Evolutionary conservation across 2,329 filamentous ascomycete species (phyloP), one percentile per base, ranked within the genome.

Genomic region (Huntiella omanensis): DNA sequence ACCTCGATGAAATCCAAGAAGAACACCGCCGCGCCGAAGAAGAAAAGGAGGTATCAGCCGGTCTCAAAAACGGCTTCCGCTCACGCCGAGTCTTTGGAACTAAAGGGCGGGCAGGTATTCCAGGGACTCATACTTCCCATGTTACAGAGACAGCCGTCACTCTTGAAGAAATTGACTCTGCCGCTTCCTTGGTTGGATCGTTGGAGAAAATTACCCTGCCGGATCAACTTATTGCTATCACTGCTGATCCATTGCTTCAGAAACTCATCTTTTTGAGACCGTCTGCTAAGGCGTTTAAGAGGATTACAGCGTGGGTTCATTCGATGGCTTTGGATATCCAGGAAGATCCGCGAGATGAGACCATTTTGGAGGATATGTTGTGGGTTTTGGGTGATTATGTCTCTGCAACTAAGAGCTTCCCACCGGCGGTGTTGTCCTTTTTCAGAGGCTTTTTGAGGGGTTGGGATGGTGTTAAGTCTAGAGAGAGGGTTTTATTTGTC

Each of bases 181-280:
- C 77, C 10, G 66, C 75, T 17, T 68, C 74, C 43, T 79, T 93
- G 50, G 77, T 85, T 4, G 70, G 73, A 39, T 80, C 73, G 48
- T 60, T 93, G 6, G 83, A 92, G 53, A 81, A 71, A 53, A 77
- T 93, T 19, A 82, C 91, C 58, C 64, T 86, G 36, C 85, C 85
- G 0, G 86, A 82, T 52, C 85, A 93, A 59, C 67, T 92, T 2
- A 75, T 86, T 36, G 82, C 85, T 4, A 75, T 83, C 3, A 64
- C 92, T 11, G 73, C 72, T 2, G 82, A 92, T 55, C 80, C 80
- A 3, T 64, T 92, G 28, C 69, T 88, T 1, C 83, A 88, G 57
- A 91, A 88, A 56, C 66, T 88, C 17, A 63, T 84, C 33, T 62
- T 82, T n/a, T 62, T 83, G 28, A 70, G 73, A 43, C 71, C 77